These are phyloP conservation scores for Cladosporium sp. DNA, from an alignment of 2,329 filamentous ascomycete species.

Conservation along the genomic window DNA sequence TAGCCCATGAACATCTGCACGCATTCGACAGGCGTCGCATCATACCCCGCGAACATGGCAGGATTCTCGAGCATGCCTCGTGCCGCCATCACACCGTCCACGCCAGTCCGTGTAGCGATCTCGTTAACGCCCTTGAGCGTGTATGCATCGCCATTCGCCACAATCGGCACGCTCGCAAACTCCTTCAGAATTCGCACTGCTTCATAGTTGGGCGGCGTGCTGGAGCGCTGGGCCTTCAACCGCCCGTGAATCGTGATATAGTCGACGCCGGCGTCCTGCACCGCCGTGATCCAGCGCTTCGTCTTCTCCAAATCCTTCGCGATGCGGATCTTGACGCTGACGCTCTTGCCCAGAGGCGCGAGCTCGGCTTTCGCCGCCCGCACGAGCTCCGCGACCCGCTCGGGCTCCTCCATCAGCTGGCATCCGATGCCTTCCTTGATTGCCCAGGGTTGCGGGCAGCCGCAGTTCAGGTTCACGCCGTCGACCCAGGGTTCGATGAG, in stretches of 20 bases:
- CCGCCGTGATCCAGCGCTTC: constrained; percentile 57
- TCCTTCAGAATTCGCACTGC: constrained; percentile 52
- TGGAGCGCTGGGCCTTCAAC: constrained; percentile 55
- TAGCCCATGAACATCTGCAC: constrained; percentile 58
- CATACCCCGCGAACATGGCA: constrained; percentile 54
- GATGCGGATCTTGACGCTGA: constrained; percentile 66
- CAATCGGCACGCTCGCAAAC: constrained; percentile 51
- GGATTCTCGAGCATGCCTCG: constrained; percentile 63
- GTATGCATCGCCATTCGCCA: constrained; percentile 66
- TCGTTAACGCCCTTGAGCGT: constrained; percentile 38
- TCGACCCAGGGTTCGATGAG: constrained; percentile 57
- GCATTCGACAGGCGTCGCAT: constrained; percentile 55
- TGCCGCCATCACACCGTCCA: constrained; percentile 60
- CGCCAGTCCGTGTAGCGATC: constrained; percentile 29
- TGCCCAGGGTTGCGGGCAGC: constrained; percentile 67
- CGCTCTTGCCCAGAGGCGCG: constrained; percentile 42
- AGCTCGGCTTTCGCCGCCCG: constrained; percentile 50
- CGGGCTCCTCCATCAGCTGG: constrained; percentile 60
- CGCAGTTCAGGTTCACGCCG: constrained; percentile 66
- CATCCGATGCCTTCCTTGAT: constrained; percentile 62
- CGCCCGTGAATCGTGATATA: constrained; percentile 66
- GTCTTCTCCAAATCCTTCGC: constrained; percentile 54
- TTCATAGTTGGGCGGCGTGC: constrained; percentile 54
- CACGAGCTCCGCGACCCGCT: constrained; percentile 62
- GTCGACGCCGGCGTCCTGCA: constrained; percentile 57